Percentiles rank a stretch among this genome's conserved stretches.
phyloP scores from a whole-genome alignment of 2,329 filamentous ascomycete species.

The Aspergillus sp. region DNA sequence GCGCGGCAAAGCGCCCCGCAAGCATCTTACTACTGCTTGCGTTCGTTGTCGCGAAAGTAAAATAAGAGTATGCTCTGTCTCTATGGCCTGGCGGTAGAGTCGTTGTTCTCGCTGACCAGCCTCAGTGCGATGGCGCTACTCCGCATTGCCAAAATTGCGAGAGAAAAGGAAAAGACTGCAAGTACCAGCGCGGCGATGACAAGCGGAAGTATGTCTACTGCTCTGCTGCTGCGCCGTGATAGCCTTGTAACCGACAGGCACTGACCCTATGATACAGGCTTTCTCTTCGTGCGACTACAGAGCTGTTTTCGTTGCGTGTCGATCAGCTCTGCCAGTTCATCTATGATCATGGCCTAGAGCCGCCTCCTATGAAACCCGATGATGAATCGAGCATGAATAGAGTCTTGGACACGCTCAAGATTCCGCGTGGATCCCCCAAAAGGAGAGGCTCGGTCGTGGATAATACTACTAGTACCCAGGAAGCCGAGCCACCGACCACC shows the following conservation, averaged over 20 bases:
- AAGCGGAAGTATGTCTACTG: slow-evolving; percentile 28
- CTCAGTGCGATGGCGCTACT: slow-evolving; percentile 29
- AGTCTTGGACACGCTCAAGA: slow-evolving; percentile 29
- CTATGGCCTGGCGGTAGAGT: too few species aligned
- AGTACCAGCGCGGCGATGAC: slow-evolving; percentile 31
- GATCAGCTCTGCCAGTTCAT: slow-evolving; percentile 34
- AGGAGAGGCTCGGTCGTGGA: slow-evolving; percentile 1
- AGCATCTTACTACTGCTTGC: slow-evolving; percentile 38
- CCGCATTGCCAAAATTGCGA: slow-evolving; percentile 31
- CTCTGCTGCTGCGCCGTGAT: not conserved
- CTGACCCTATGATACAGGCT: slow-evolving; percentile 15
- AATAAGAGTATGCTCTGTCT: slow-evolving; percentile 26
- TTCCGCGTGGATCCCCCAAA: slow-evolving; percentile 17
- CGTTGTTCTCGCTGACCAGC: slow-evolving; percentile 1
- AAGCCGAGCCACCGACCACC: not conserved
- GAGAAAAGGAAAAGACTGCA: slow-evolving; percentile 30
- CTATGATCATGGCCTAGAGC: slow-evolving; percentile 30
- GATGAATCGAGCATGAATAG: slow-evolving; percentile 30
- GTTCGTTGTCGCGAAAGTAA: slow-evolving; percentile 39
- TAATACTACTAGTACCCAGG: not conserved
- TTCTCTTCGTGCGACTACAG: slow-evolving; percentile 27
- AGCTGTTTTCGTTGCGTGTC: slow-evolving; percentile 29
- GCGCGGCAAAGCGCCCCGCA: slow-evolving; percentile 26
- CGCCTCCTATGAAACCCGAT: slow-evolving; percentile 30
- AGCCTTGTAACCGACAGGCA: not conserved